Evolutionary conservation across 2,329 filamentous ascomycete genomes (phyloP), one percentile per base, ranked within the genome.

Genomic region (Eurotiales sp.): DNA sequence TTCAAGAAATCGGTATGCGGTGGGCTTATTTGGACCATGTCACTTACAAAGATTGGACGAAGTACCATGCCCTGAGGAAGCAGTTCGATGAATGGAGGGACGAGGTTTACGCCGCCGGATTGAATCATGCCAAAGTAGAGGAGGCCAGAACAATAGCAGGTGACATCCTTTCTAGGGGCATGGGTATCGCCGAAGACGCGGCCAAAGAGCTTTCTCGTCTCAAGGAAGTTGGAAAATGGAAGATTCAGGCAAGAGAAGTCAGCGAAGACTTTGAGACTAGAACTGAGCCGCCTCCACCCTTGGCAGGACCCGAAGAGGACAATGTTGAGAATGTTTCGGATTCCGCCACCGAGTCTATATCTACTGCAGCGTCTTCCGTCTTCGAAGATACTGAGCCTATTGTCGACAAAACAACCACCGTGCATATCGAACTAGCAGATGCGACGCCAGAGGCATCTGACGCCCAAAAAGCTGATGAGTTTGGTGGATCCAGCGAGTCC

Each of bases 21-120:
- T 99, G 93, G 91, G 90, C 92, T 11, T 95, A 89, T 86, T 93
- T 90, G 73, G 90, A 97, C 52, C 90, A 90, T 27, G 82, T 99
- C 55, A 95, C 92, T 1, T 96, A 99, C 77, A 91, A 95, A 68
- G 90, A 99, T 68, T 99, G 93, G 93, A 83, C 86, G 54, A 93
- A 92, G 67, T 99, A 96, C 65, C 90, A 97, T 67, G 83, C 88
- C 54, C 77, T 99, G 52, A 95, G 88, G 73, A 82, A 81, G 49
- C 86, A 87, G 11, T 88, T 96, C 47, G 85, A 86, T 43, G 83
- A 89, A 61, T 96, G 92, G 90, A 86, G 88, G 50, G 78, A 82
- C 30, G 88, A 95, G 59, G 84, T 99, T 43, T 85, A 89, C 65
- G 77, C 84, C 53, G 81, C 91, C 48, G 87, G 90, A 34, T 80